phyloP scores from a whole-genome alignment of 2,329 filamentous ascomycete genomes.

The Geoglossum cookeanum region DNA sequence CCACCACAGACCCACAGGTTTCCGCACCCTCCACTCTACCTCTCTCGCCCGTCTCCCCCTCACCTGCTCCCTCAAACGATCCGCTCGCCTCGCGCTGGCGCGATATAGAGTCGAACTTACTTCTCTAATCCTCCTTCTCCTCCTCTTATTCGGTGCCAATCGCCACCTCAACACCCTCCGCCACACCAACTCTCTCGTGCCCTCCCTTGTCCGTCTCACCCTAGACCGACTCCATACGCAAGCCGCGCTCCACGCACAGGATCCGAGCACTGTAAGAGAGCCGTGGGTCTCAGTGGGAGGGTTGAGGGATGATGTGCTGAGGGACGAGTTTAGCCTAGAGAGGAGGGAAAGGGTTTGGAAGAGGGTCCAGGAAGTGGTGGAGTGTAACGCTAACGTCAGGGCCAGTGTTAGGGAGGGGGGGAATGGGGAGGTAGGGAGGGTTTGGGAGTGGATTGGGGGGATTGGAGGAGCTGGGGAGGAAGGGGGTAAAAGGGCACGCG shows the following conservation, averaged over 20 bases:
- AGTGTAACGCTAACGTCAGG: constrained; percentile 83
- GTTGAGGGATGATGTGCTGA: constrained; percentile 73
- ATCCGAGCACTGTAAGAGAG: constrained; percentile 45
- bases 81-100: constrained; percentile 62
- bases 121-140: constrained; percentile 29
- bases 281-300: constrained; percentile 75
- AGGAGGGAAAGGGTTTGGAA: constrained; percentile 71
- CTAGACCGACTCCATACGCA: constrained; percentile 68
- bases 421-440: constrained; percentile 44
- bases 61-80: constrained; percentile 61
- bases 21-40: constrained; percentile 54
- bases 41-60: constrained; percentile 85
- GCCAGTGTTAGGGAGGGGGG: constrained; percentile 36
- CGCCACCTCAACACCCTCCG: constrained; percentile 42
- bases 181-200: constrained; percentile 53
- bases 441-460: constrained; percentile 51
- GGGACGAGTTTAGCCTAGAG: constrained; percentile 57
- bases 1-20: constrained; percentile 52
- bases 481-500: constrained; percentile 30
- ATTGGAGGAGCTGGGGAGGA: constrained; percentile 13
- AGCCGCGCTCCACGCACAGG: constrained; percentile 55
- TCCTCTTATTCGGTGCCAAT: constrained; percentile 41
- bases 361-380: constrained; percentile 65
- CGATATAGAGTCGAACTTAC: constrained; percentile 74
- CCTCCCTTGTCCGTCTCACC: constrained; percentile 64